A percentile compares a stretch with the other conserved stretches of the same genome.
phyloP scores from a whole-genome alignment of 78 protist genomes.

The Dictyostelium discoideum region dicty_2.7 NC_007091.3:1943501-1944000 shows the following conservation, averaged over 20 bases:
- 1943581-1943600: conserved; percentile 95
- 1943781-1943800: conserved; percentile 93
- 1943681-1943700: conserved; percentile 96
- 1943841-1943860: conserved; percentile 93
- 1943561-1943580: conserved; percentile 92
- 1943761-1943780: conserved; percentile 90
- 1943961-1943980: conserved; percentile 81
- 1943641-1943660: conserved; percentile 85
- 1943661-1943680: conserved; percentile 92
- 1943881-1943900: conserved; percentile 90
- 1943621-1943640: conserved; percentile 67
- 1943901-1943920: conserved; percentile 96
- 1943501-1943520: not conserved
- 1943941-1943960: conserved; percentile 94
- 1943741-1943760: conserved; percentile 84
- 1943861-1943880: conserved; percentile 88
- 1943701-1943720: conserved; percentile 90
- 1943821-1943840: conserved; percentile 90
- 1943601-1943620: conserved; percentile 96
- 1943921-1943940: conserved; percentile 98
- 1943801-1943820: conserved; percentile 76
- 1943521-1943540: conserved; percentile 75
- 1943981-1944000: conserved; percentile 95
- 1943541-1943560: conserved; percentile 69
- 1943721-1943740: conserved; percentile 95